Percentiles rank a stretch among this genome's conserved stretches.
These are phyloP conservation scores for Candida tunisiensis DNA, from an alignment of 1,139 yeast genomes.

Conservation along the genomic window DNA sequence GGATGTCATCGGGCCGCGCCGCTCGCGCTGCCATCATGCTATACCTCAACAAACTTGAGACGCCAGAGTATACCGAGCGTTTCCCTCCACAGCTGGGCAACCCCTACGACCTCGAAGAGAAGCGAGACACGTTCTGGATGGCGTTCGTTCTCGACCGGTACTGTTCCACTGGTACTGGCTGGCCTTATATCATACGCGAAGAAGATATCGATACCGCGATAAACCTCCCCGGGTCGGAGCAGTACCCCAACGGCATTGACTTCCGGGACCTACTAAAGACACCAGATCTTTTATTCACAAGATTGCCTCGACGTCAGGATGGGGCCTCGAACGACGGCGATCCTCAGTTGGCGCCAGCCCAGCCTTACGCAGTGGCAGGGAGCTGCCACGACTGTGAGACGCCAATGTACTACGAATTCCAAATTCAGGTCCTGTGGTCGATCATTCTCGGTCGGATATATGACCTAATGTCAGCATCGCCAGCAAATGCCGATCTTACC, in stretches of 20 bases:
- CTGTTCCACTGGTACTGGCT: constrained; percentile 13
- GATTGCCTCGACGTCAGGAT: neutral
- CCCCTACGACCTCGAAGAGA: constrained; percentile 11
- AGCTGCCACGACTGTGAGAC: neutral
- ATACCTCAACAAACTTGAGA: constrained; percentile 7
- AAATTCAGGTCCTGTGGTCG: neutral
- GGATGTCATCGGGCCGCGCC: constrained; percentile 16
- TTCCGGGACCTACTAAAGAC: neutral
- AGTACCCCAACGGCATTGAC: neutral
- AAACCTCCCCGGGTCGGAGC: constrained; percentile 9
- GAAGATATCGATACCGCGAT: constrained; percentile 10
- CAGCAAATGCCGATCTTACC: too few species aligned
- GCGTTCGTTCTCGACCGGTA: constrained; percentile 11
- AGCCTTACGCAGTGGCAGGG: too few species aligned
- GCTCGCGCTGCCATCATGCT: constrained; percentile 11
- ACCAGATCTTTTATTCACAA: neutral
- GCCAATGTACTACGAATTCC: neutral
- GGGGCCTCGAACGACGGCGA: neutral
- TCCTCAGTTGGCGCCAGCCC: too few species aligned
- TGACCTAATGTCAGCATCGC: too few species aligned
- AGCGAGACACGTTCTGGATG: constrained; percentile 16
- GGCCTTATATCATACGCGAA: constrained; percentile 11
- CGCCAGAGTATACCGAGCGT: too few species aligned
- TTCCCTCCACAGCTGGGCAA: too few species aligned
- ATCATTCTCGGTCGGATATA: too few species aligned